Evolutionary conservation across 106 monocot species (phyloP), one percentile per base, ranked within the genome.

Genomic region (Acorus gramineus): DNA sequence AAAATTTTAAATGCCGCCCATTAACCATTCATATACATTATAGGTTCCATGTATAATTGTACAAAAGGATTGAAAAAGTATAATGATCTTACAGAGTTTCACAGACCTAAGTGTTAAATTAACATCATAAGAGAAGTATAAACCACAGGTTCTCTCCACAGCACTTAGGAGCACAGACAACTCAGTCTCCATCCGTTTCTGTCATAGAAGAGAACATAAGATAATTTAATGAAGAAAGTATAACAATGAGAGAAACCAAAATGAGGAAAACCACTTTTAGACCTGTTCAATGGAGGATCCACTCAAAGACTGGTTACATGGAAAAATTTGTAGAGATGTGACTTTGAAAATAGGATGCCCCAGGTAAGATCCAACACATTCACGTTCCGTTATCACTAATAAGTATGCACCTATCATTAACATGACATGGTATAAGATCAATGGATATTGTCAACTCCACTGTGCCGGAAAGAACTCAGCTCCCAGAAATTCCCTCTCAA

Each of bases 111-210:
- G 85, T 44, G 98, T 99, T 76, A 99, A 70, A 62, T 99, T 99
- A 55, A 86, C 78, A 76, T 99, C 88, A 79, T 99, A 99, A 12
- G 98, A 99, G 80, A 99, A 99, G 77, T 84, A 92, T 43, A 99
- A 78, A 58, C 98, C 98, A 73, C 74, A 61, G 57, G 85, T 83
- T 63, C 63, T 84, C 71, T 92, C 75, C 61, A 81, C 87, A 76
- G 79, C 84, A 74, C 74, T 78, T 74, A 99, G 70, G 52, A 99
- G 79, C 42, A 65, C 60, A 74, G 84, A 82, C 74, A 99, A 78
- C 57, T 99, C 92, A 57, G 74, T 55, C 62, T 99, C 98, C 79
- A 92, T 68, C 76, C 78, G 88, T 80, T 85, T 92, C 98, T 95
- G 84, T 59, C 47, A 69, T 72, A 67, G 73, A 47, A 74, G 61